Conservation (phyloP, 495 filamentous ascomycete species). For the Trichoderma virens region DNA sequence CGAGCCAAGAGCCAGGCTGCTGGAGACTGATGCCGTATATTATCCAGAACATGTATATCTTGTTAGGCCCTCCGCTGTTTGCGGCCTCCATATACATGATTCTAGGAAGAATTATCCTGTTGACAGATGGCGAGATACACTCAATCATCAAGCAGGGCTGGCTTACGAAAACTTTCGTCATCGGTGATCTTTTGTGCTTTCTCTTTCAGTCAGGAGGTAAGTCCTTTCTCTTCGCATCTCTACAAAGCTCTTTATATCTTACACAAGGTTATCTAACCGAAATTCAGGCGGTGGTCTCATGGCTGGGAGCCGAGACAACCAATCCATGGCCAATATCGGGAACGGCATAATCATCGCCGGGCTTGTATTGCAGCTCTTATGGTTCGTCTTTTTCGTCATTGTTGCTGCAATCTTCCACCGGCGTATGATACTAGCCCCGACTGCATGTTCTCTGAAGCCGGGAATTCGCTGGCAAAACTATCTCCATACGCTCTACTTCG, state of each 20-base stretch:
- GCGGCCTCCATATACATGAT: conserved; percentile 53
- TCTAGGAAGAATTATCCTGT: conserved; percentile 39
- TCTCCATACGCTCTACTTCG: background rate
- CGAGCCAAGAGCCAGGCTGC: background rate
- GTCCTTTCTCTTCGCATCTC: background rate
- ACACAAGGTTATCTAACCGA: background rate
- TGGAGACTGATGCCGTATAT: conserved; percentile 10
- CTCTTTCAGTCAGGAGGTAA: conserved; percentile 13
- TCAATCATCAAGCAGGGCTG: conserved; percentile 32
- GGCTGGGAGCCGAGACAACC: too few relatives aligned
- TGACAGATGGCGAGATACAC: conserved; percentile 28
- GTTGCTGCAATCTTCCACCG: background rate
- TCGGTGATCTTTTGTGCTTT: conserved; percentile 37
- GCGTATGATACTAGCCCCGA: background rate
- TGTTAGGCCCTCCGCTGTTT: conserved; percentile 31
- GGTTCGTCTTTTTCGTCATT: background rate
- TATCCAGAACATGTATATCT: conserved; percentile 23
- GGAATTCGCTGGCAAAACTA: background rate
- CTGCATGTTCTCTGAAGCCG: background rate
- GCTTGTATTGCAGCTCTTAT: background rate
- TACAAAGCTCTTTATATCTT: background rate
- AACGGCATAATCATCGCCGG: background rate
- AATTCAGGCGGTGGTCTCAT: background rate
- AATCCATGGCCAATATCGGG: background rate
- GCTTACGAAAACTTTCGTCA: conserved; percentile 43